Evolutionary conservation across 2,329 filamentous ascomycete species (phyloP).

Genomic region (Huntiella savannae): DNA sequence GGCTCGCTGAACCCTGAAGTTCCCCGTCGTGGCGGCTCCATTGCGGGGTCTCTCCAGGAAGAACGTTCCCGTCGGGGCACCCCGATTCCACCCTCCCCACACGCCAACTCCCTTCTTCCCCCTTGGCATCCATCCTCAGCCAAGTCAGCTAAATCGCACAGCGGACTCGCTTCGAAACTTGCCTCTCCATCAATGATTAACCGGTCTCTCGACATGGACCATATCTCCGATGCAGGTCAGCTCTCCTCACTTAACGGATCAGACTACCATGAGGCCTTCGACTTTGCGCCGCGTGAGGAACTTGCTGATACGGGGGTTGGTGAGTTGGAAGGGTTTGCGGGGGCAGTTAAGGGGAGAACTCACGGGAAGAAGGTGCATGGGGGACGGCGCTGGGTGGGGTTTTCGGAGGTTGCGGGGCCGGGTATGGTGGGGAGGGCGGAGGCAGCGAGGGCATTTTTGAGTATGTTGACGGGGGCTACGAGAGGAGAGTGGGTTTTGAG

Average conservation of each 20-base stretch:
- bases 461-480: constrained; percentile 51
- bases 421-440: constrained; percentile 34
- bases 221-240: no score
- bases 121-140: constrained; percentile 36
- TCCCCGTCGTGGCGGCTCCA: not conserved
- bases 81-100: constrained; percentile 45
- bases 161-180: constrained; percentile 15
- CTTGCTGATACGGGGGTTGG: not conserved
- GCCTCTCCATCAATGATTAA: not conserved
- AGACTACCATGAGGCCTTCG: no score
- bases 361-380: not conserved
- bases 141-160: constrained; percentile 18
- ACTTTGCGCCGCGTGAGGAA: not conserved
- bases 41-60: constrained; percentile 24
- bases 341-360: constrained; percentile 1
- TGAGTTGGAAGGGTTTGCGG: constrained; percentile 1
- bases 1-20: not conserved
- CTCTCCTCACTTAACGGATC: no score
- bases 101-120: constrained; percentile 33
- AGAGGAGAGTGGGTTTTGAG: constrained; percentile 42
- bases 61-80: constrained; percentile 19
- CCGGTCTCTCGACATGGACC: constrained; percentile 8
- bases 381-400: constrained; percentile 28
- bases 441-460: constrained; percentile 57
- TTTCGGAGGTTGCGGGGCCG: constrained; percentile 50